phyloP scores from a whole-genome alignment of 306 rosid species.

The Glycine soja region DNA sequence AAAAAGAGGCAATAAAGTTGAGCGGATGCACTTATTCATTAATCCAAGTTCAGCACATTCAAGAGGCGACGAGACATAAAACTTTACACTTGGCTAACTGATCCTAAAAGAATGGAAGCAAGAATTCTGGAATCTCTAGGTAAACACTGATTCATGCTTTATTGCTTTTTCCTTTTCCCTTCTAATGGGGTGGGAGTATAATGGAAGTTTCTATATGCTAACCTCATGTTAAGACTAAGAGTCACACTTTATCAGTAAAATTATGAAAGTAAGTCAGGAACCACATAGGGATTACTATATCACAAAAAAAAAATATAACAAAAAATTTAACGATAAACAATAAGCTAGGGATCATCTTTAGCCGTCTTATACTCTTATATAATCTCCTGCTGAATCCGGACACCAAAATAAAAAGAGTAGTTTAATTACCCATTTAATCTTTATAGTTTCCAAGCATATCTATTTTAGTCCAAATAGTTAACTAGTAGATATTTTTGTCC shows the following conservation, averaged over 20 bases:
- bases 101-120: not conserved
- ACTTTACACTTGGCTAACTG: not conserved
- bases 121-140: not conserved
- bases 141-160: not conserved
- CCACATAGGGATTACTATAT: not conserved
- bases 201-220: not conserved
- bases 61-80: not conserved
- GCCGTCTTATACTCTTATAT: not conserved
- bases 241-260: not conserved
- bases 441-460: too few relatives aligned
- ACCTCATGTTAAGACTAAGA: not conserved
- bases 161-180: not conserved
- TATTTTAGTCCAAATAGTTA: too few relatives aligned
- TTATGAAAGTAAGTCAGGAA: not conserved
- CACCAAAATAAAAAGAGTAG: conserved; percentile 4
- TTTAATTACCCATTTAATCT: too few relatives aligned
- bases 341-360: not conserved
- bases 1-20: not conserved
- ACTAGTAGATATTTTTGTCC: too few relatives aligned
- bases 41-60: conserved; percentile 22
- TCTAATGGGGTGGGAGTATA: not conserved
- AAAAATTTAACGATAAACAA: not conserved
- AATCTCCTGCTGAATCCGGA: not conserved
- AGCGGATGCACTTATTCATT: not conserved
- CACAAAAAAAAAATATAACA: not conserved